Percentiles rank a stretch among this genome's conserved stretches.
These are phyloP conservation scores for Phoenix dactylifera DNA, from an alignment of 176 grass and related monocot species.

Conservation along the genomic window DNA sequence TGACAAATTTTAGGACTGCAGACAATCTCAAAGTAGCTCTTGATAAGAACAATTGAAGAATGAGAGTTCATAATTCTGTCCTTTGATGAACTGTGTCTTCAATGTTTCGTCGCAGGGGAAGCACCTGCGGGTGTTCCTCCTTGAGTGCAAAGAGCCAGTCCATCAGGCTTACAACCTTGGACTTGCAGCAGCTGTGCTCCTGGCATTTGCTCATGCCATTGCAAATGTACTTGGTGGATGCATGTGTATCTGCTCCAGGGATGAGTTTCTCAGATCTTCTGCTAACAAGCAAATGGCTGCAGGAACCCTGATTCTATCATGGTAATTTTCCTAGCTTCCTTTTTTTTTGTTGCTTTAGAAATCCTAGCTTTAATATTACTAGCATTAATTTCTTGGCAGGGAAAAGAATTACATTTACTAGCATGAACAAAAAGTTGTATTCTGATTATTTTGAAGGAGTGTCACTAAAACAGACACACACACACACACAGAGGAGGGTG, in stretches of 20 bases:
- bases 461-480: too few species aligned
- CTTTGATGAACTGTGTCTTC: too few species aligned
- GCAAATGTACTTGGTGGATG: slow-evolving; percentile 67
- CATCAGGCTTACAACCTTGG: slow-evolving; percentile 72
- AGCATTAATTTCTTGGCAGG: background rate
- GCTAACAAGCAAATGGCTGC: slow-evolving; percentile 53
- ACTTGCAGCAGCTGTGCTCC: slow-evolving; percentile 50
- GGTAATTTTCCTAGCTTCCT: slow-evolving; percentile 24
- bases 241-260: slow-evolving; percentile 50
- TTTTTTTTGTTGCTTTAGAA: too few species aligned
- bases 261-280: slow-evolving; percentile 8
- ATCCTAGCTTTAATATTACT: background rate
- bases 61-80: too few species aligned
- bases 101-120: slow-evolving; percentile 23
- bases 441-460: too few species aligned
- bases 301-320: slow-evolving; percentile 50
- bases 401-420: too few species aligned
- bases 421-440: too few species aligned
- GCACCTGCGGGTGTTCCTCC: slow-evolving; percentile 45
- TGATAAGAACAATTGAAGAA: too few species aligned
- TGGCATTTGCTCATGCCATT: slow-evolving; percentile 53
- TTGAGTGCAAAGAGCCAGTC: slow-evolving; percentile 81
- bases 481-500: too few species aligned
- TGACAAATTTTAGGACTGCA: too few species aligned
- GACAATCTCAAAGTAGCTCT: too few species aligned